Evolutionary conservation across 2,329 filamentous ascomycete species (phyloP).

Genomic region (Xylaria sp.): DNA sequence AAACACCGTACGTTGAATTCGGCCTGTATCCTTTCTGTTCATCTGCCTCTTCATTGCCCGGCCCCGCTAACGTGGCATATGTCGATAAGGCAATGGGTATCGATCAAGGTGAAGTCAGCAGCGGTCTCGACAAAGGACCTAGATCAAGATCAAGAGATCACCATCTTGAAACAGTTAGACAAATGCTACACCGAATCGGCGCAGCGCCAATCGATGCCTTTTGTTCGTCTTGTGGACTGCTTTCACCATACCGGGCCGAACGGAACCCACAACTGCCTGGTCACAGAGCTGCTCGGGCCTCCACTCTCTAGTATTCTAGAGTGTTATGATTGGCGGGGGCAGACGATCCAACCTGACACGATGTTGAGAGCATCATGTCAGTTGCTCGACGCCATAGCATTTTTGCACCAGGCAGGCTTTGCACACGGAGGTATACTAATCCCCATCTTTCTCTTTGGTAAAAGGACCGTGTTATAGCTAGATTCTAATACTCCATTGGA

Average conservation of each 20-base stretch:
- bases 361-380: constrained; percentile 9
- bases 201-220: not conserved
- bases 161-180: constrained; percentile 4
- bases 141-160: not conserved
- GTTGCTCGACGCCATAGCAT: not conserved
- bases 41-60: not conserved
- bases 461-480: not conserved
- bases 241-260: constrained; percentile 9
- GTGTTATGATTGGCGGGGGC: not conserved
- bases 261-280: constrained; percentile 10
- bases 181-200: not conserved
- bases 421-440: not conserved
- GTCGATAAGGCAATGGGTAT: constrained; percentile 1
- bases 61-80: not conserved
- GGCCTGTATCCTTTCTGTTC: not conserved
- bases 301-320: not conserved
- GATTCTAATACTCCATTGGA: not conserved
- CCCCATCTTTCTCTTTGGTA: not conserved
- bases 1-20: not conserved
- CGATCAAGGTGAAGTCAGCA: constrained; percentile 4
- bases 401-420: constrained; percentile 1
- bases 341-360: constrained; percentile 1
- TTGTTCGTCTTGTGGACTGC: not conserved
- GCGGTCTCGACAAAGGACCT: not conserved
- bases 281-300: constrained; percentile 1